Evolutionary conservation across 2,329 filamentous ascomycete species (phyloP), one percentile per base, ranked within the genome.

Genomic region (Aquanectria penicillioides): DNA sequence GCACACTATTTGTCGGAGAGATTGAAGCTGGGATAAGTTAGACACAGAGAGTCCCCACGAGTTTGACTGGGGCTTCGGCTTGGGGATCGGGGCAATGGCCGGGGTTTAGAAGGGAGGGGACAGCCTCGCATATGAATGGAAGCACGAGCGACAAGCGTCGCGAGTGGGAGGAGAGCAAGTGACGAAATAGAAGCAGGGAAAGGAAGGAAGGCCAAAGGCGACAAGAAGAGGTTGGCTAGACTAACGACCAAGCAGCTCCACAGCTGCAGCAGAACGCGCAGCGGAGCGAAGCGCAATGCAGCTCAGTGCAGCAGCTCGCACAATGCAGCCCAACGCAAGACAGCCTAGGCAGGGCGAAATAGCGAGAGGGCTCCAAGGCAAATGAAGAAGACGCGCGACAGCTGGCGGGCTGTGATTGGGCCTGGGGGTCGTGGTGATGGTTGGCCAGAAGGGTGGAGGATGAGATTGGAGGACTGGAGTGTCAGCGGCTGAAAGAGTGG

Each of bases 341-440:
- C 60, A 68, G 56, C 61, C 67, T 49, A 62, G 62, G 38, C 33
- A 54, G 55, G 58, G 23, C 49, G 40, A 46, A 23, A 58, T 47
- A 46, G 59, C 58, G 58, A 63, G 58, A 62, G 64, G 57, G 44
- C 61, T 36, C 62, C 58, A 44, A 69, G 62, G 57, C 63, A 64
- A 57, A 64, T 63, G 71, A 60, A 61, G 65, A 58, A 59, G 50
- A 60, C 50, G 68, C 68, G 64, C 63, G 73, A 74, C 73, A 75
- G 73, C 64, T 75, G 73, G 73, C 73, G 67, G 52, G 65, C 65
- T 68, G 62, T 75, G 73, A 75, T 75, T 75, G 73, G 73, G 62
- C 57, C 64, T 38, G 46, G 37, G 59, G 57, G 48, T 44, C 26
- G 57, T 66, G 66, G 58, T 62, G 63, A 69, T 63, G 58, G 66